A percentile compares a stretch with the other conserved stretches of the same genome.
phyloP scores from a whole-genome alignment of 2,329 filamentous ascomycete species.

The Phaeophleospora eucalypticola region DNA sequence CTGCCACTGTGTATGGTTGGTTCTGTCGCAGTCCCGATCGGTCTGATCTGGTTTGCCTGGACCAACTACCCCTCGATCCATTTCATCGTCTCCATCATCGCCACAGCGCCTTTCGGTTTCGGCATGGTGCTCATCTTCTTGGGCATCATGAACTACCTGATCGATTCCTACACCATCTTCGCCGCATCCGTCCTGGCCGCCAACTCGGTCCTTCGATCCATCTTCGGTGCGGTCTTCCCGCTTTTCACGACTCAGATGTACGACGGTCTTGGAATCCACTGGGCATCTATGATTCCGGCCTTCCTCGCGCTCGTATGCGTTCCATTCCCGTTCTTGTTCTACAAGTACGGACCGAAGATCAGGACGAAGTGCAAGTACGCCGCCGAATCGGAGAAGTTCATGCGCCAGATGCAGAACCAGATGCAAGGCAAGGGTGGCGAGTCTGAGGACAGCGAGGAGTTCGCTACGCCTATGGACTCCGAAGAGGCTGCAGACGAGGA shows the following conservation, averaged over 20 bases:
- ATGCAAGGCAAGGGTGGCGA: constrained; percentile 1
- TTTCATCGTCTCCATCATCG: constrained; percentile 52
- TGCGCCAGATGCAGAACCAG: constrained; percentile 44
- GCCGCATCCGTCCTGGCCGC: constrained; percentile 67
- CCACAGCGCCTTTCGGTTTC: constrained; percentile 52
- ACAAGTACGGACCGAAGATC: constrained; percentile 61
- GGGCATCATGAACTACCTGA: constrained; percentile 62
- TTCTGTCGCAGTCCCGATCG: constrained; percentile 57
- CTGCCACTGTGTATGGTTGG: constrained; percentile 61
- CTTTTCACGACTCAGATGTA: constrained; percentile 69
- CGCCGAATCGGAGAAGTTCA: constrained; percentile 60
- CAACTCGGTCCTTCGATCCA: constrained; percentile 74
- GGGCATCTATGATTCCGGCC: constrained; percentile 68
- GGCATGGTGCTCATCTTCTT: constrained; percentile 65
- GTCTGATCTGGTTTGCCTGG: constrained; percentile 68
- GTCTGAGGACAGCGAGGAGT: background rate
- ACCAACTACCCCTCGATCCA: constrained; percentile 56
- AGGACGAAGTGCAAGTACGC: constrained; percentile 67
- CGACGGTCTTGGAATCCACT: constrained; percentile 52
- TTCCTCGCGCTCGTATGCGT: constrained; percentile 69
- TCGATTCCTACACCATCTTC: constrained; percentile 63
- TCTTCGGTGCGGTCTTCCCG: constrained; percentile 75
- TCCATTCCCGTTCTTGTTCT: constrained; percentile 72
- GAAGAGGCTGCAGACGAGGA: constrained; percentile 15
- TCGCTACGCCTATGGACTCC: constrained; percentile 3